Evolutionary conservation across 768 basidiomycete genomes (phyloP).

Genomic region (Serpula lacrymans): DNA sequence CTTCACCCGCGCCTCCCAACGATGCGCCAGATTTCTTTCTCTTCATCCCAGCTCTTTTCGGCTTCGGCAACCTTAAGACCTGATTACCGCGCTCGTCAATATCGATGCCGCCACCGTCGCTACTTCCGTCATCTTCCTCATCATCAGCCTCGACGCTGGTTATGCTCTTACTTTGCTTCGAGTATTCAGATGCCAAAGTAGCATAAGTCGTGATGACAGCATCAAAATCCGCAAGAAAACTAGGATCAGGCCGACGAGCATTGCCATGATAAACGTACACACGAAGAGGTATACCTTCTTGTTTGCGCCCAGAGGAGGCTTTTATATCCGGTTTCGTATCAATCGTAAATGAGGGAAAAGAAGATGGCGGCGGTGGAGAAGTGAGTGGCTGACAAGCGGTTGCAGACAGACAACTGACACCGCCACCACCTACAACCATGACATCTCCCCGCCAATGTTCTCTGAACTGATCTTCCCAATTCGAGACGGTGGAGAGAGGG

Average conservation of each 20-base stretch:
- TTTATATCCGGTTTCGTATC: constrained; percentile 24
- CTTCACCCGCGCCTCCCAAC: constrained; percentile 43
- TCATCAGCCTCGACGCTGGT: constrained; percentile 58
- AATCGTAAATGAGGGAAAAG: constrained; percentile 34
- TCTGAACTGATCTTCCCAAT: constrained; percentile 98
- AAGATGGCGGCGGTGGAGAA: constrained; percentile 33
- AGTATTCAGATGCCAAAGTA: constrained; percentile 92
- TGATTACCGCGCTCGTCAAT: constrained; percentile 67
- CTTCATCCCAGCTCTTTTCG: constrained; percentile 67
- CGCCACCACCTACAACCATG: constrained; percentile 75
- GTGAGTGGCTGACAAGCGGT: constrained; percentile 27
- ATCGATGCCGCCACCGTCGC: constrained; percentile 63
- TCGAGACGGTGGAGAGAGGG: constrained; percentile 92
- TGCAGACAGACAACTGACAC: constrained; percentile 28
- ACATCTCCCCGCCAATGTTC: constrained; percentile 96
- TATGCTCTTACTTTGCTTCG: constrained; percentile 75
- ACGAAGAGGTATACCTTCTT: constrained; percentile 55
- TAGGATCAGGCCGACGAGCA: constrained; percentile 79
- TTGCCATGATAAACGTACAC: constrained; percentile 98
- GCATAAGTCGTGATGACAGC: constrained; percentile 97
- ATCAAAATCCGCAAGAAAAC: constrained; percentile 89
- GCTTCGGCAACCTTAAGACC: constrained; percentile 54
- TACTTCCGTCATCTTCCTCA: constrained; percentile 61
- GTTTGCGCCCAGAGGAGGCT: constrained; percentile 31
- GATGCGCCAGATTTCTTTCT: constrained; percentile 51